These are phyloP conservation scores for Rhododendron henanense DNA, from an alignment of 148 eudicot species.

Conservation along the genomic window DNA sequence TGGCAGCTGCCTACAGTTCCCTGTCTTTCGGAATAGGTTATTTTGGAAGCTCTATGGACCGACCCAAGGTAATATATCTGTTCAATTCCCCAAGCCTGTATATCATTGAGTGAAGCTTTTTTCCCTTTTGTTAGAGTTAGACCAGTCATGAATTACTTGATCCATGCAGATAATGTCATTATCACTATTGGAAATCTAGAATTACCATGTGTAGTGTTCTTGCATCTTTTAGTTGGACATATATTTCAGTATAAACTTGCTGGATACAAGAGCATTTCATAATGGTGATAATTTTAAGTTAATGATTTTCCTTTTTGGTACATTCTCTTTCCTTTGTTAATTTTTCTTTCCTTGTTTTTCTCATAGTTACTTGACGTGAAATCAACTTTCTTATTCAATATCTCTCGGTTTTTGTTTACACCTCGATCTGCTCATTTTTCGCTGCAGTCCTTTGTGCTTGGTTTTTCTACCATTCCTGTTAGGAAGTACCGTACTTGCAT, in stretches of 20 bases:
- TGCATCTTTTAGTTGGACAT: neutral
- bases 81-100: neutral
- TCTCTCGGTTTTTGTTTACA: neutral
- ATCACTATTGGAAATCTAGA: too few relatives aligned
- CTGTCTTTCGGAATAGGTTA: conserved; percentile 87
- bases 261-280: neutral
- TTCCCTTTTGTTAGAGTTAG: neutral
- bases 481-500: neutral
- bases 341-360: neutral
- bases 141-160: neutral
- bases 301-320: neutral
- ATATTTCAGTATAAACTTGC: neutral
- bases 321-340: neutral
- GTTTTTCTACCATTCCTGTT: neutral
- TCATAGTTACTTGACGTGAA: neutral
- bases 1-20: conserved; percentile 81
- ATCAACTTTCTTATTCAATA: neutral
- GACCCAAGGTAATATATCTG: conserved; percentile 62
- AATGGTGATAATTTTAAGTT: neutral
- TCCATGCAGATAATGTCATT: neutral
- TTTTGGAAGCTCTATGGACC: conserved; percentile 77
- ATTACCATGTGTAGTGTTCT: neutral
- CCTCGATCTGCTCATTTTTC: neutral
- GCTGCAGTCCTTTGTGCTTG: neutral
- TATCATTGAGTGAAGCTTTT: neutral